These are phyloP conservation scores for Anthoceros angustus DNA, from an alignment of 225 moss, liverwort and hornwort species.

Conservation along the genomic window DNA sequence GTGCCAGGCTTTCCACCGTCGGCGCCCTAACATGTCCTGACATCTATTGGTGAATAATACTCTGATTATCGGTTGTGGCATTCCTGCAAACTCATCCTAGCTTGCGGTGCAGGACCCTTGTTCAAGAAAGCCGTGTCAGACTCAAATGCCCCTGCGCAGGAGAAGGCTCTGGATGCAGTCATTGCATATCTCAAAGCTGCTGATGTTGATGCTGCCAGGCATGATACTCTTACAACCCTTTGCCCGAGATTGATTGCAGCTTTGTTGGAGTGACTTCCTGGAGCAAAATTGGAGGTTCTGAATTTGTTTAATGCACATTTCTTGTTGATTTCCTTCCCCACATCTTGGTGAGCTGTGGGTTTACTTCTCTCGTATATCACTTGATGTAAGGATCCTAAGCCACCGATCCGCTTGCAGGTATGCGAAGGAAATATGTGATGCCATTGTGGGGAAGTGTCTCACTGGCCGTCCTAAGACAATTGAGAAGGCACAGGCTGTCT, in stretches of 20 bases:
- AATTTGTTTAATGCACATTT: neutral
- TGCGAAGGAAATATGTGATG: constrained; percentile 80
- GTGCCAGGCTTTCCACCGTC: neutral
- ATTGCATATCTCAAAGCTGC: constrained; percentile 71
- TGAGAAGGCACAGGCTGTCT: constrained; percentile 83
- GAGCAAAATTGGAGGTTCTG: neutral
- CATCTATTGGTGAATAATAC: too few relatives aligned
- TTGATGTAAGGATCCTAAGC: too few relatives aligned
- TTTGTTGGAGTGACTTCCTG: neutral
- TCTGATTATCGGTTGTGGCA: neutral
- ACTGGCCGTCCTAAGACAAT: constrained; percentile 87
- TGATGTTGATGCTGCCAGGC: constrained; percentile 65
- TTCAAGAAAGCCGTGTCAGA: constrained; percentile 83
- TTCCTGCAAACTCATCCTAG: neutral
- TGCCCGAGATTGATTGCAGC: neutral
- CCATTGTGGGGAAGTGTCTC: constrained; percentile 70
- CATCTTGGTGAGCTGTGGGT: too few relatives aligned
- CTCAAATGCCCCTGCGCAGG: constrained; percentile 88
- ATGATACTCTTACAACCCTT: neutral
- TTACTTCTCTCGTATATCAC: too few relatives aligned
- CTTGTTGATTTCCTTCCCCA: too few relatives aligned
- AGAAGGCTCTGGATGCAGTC: constrained; percentile 86
- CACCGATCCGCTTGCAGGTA: constrained; percentile 23
- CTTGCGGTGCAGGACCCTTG: constrained; percentile 37
- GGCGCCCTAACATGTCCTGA: too few relatives aligned